Conservation (phyloP, 768 basidiomycete species). For the Boletus coccyginus region DNA sequence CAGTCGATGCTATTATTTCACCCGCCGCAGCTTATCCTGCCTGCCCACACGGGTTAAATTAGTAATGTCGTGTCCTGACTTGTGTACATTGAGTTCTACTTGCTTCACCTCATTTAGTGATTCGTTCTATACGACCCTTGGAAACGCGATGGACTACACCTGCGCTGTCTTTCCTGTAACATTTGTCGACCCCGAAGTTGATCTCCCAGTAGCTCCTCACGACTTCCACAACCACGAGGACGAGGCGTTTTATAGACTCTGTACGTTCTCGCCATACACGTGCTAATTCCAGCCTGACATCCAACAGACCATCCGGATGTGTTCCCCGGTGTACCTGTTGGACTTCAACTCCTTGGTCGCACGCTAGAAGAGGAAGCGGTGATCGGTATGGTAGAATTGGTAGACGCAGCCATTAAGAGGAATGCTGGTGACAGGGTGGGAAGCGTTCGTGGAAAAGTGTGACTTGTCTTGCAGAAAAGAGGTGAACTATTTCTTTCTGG, state of each 20-base stretch:
- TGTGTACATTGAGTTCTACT: constrained; percentile 15
- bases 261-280: constrained; percentile 29
- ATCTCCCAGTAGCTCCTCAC: constrained; percentile 33
- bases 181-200: constrained; percentile 40
- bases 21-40: constrained; percentile 44
- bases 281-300: background rate
- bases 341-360: constrained; percentile 47
- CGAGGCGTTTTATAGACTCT: constrained; percentile 42
- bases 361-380: constrained; percentile 53
- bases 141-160: constrained; percentile 48
- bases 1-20: constrained; percentile 51
- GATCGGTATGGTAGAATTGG: constrained; percentile 45
- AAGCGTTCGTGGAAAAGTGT: background rate
- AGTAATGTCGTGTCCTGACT: constrained; percentile 26
- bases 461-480: background rate
- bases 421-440: background rate
- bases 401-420: constrained; percentile 37
- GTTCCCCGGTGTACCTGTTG: constrained; percentile 44
- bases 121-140: constrained; percentile 44
- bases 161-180: constrained; percentile 48
- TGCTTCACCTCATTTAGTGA: constrained; percentile 21
- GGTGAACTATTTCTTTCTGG: too few species aligned
- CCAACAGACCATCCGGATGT: constrained; percentile 42
- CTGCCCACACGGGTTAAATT: constrained; percentile 43
- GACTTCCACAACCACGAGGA: constrained; percentile 44